phyloP scores from a whole-genome alignment of 2,329 filamentous ascomycete species.

The Ophiognomonia clavigignenti-juglandacearum region DNA sequence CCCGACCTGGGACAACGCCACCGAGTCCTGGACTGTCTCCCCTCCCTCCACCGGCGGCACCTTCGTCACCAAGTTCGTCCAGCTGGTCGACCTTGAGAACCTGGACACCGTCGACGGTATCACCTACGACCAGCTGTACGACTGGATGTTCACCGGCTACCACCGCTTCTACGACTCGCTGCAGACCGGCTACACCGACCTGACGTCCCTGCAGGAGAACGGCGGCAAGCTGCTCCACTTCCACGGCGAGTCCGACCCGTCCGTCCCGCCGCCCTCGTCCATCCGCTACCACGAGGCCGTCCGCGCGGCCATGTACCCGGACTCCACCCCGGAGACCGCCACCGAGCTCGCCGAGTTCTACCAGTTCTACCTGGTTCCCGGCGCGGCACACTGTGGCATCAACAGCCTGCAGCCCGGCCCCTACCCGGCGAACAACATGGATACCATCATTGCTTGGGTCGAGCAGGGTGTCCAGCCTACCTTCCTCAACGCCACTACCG shows the following conservation, averaged over 20 bases:
- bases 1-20: constrained; percentile 28
- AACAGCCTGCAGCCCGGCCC: constrained; percentile 40
- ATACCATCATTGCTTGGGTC: constrained; percentile 65
- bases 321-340: constrained; percentile 31
- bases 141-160: constrained; percentile 48
- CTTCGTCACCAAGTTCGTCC: constrained; percentile 14
- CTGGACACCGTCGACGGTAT: constrained; percentile 33
- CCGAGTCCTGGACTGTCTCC: constrained; percentile 26
- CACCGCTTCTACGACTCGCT: constrained; percentile 43
- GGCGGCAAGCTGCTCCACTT: constrained; percentile 55
- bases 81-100: constrained; percentile 11
- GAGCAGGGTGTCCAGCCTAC: constrained; percentile 45
- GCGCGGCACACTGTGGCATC: constrained; percentile 45
- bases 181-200: constrained; percentile 49
- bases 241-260: constrained; percentile 52
- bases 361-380: constrained; percentile 48
- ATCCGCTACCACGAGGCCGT: constrained; percentile 53
- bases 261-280: constrained; percentile 47
- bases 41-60: constrained; percentile 10
- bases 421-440: constrained; percentile 56
- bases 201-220: constrained; percentile 40
- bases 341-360: constrained; percentile 47
- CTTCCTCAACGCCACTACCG: constrained; percentile 33
- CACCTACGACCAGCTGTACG: constrained; percentile 51
- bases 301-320: constrained; percentile 42